Percentiles rank a stretch among this genome's conserved stretches.
These are phyloP conservation scores for Trifolium subterraneum DNA, from an alignment of 306 rosid genomes.

Conservation along the genomic window DNA sequence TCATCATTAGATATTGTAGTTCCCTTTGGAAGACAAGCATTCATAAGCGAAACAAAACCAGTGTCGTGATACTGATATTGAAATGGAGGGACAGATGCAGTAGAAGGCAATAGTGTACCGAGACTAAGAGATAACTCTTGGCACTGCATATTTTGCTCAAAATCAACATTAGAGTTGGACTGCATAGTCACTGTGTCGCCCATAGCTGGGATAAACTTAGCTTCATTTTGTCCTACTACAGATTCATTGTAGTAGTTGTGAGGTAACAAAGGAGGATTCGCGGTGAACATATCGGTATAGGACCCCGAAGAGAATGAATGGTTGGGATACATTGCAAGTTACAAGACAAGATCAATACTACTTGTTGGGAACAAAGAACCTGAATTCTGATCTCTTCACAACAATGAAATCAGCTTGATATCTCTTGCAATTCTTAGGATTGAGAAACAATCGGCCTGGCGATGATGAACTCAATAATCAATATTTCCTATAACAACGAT, in stretches of 20 bases:
- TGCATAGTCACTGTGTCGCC: constrained; percentile 51
- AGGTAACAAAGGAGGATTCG: constrained; percentile 51
- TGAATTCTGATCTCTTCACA: constrained; percentile 50
- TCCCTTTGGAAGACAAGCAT: constrained; percentile 45
- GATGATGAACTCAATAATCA: constrained; percentile 30
- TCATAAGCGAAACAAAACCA: constrained; percentile 51
- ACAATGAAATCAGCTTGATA: constrained; percentile 38
- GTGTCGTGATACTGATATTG: constrained; percentile 56
- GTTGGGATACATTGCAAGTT: constrained; percentile 56
- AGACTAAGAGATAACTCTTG: constrained; percentile 88
- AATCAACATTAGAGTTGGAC: constrained; percentile 43
- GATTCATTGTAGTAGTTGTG: constrained; percentile 57
- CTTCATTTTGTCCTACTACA: constrained; percentile 57
- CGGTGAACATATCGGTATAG: constrained; percentile 58
- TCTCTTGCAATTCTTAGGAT: background rate
- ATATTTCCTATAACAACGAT: background rate
- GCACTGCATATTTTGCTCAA: constrained; percentile 56
- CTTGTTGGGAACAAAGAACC: constrained; percentile 46
- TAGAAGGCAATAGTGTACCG: constrained; percentile 58
- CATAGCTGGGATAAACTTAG: constrained; percentile 58
- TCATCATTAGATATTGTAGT: constrained; percentile 45
- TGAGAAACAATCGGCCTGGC: constrained; percentile 53
- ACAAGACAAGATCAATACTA: constrained; percentile 34
- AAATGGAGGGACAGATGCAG: constrained; percentile 56
- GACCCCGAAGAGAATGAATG: constrained; percentile 64